Conservation (phyloP, 139 green algal species). For the Tetradesmus lagerheimii region DNA sequence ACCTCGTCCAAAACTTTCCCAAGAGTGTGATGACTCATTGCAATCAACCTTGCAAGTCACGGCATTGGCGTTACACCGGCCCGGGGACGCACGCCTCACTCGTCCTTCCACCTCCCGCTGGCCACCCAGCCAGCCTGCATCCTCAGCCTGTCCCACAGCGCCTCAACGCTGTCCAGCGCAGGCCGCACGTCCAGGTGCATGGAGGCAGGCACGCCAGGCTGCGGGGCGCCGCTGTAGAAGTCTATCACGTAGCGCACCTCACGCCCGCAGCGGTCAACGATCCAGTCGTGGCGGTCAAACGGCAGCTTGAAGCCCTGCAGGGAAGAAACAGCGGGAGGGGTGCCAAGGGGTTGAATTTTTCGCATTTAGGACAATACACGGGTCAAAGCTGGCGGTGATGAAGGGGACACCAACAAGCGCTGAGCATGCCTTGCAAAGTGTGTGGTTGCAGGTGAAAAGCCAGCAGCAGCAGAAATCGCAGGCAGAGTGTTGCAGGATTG, state of each 20-base stretch:
- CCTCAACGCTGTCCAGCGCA: constrained; percentile 81
- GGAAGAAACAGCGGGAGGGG: not conserved
- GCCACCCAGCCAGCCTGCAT: constrained; percentile 43
- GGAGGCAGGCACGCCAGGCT: constrained; percentile 73
- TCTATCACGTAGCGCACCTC: constrained; percentile 96
- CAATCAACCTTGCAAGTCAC: no score
- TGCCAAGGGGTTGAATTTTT: no score
- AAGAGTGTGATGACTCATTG: no score
- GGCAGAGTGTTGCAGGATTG: no score
- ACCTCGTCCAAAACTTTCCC: no score
- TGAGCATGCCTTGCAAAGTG: no score
- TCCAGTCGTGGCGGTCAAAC: constrained; percentile 97
- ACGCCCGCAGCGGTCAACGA: constrained; percentile 84
- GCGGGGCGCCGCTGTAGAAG: constrained; percentile 91
- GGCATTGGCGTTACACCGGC: no score
- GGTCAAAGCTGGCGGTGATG: no score
- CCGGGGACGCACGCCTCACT: not conserved
- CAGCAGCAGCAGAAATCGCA: no score
- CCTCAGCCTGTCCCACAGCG: constrained; percentile 71
- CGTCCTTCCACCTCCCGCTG: constrained; percentile 28
- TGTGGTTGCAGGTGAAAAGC: no score
- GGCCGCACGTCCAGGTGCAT: constrained; percentile 95
- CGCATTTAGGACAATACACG: no score
- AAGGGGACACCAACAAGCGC: no score
- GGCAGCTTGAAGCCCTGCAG: constrained; percentile 87